phyloP scores from a whole-genome alignment of 768 basidiomycete species.

The Cystobasidiopsis lactophilus region DNA sequence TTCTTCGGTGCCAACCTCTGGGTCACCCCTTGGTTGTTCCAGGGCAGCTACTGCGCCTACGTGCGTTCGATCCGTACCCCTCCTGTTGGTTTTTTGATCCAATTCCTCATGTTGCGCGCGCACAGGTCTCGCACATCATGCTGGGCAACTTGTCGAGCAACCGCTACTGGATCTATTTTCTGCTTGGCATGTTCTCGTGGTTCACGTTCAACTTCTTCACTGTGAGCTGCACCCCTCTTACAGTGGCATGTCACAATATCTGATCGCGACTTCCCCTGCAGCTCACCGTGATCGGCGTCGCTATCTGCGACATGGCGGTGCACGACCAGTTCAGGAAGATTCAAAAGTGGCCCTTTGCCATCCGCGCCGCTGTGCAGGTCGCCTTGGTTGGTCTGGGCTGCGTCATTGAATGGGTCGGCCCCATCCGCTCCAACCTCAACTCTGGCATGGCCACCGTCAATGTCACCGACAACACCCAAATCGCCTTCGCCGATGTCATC shows the following conservation, averaged over 20 bases:
- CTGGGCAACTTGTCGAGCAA: slow-evolving; percentile 21
- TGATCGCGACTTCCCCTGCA: neutral
- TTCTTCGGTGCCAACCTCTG: slow-evolving; percentile 22
- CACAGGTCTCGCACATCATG: slow-evolving; percentile 19
- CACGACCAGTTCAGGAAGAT: slow-evolving; percentile 21
- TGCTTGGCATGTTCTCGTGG: slow-evolving; percentile 21
- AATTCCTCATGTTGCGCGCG: neutral
- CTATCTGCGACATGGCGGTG: slow-evolving; percentile 19
- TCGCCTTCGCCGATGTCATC: slow-evolving; percentile 20
- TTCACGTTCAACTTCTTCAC: slow-evolving; percentile 22
- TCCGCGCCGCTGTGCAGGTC: slow-evolving; percentile 17
- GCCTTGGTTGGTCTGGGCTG: slow-evolving; percentile 17
- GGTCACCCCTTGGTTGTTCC: slow-evolving; percentile 22
- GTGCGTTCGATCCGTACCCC: neutral
- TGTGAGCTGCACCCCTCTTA: slow-evolving; percentile 3
- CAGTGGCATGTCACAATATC: too few relatives aligned
- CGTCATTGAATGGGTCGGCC: slow-evolving; percentile 19
- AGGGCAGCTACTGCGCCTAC: slow-evolving; percentile 19
- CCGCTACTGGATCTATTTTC: slow-evolving; percentile 21
- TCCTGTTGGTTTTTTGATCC: neutral
- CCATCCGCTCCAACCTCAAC: slow-evolving; percentile 21
- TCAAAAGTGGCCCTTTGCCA: slow-evolving; percentile 18
- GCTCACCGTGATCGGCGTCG: slow-evolving; percentile 19
- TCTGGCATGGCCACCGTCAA: slow-evolving; percentile 17
- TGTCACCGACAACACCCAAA: slow-evolving; percentile 18